A percentile compares a stretch with the other conserved stretches of the same genome.
Evolutionary conservation across 345 rosid genomes (phyloP).

Genomic region (Gossypium bickii): DNA sequence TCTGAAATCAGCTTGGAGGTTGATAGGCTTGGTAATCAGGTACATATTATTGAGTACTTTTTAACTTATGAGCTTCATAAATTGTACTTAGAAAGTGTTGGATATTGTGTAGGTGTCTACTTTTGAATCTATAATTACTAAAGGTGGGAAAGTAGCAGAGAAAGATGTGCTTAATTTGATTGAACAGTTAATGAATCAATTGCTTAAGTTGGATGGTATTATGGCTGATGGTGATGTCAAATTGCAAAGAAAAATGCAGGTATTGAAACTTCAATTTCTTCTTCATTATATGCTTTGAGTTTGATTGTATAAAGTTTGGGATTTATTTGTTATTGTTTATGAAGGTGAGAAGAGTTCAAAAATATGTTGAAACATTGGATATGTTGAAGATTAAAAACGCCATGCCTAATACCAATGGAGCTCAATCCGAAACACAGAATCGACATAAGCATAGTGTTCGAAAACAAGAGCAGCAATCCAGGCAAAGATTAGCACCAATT

Average conservation of each 20-base stretch:
- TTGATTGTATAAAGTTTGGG: not conserved
- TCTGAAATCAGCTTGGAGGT: constrained; percentile 89
- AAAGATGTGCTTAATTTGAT: constrained; percentile 55
- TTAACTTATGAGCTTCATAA: not conserved
- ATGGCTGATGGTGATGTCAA: constrained; percentile 84
- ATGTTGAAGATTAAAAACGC: constrained; percentile 81
- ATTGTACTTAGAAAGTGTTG: not conserved
- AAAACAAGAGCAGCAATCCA: constrained; percentile 29
- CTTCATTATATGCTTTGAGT: not conserved
- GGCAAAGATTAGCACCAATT: constrained; percentile 35
- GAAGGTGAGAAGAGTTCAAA: constrained; percentile 91
- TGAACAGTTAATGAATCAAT: constrained; percentile 89
- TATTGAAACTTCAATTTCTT: constrained; percentile 14
- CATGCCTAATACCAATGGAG: constrained; percentile 37
- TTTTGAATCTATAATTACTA: constrained; percentile 54
- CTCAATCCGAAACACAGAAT: constrained; percentile 26
- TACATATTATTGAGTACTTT: constrained; percentile 8
- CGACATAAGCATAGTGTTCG: constrained; percentile 38
- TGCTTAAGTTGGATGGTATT: constrained; percentile 85
- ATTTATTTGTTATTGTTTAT: constrained; percentile 7
- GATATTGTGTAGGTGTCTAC: constrained; percentile 62
- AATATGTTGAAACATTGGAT: constrained; percentile 85
- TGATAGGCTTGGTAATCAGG: constrained; percentile 85
- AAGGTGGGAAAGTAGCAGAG: constrained; percentile 83
- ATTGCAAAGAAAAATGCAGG: constrained; percentile 97